Evolutionary conservation across 345 rosid species (phyloP), one percentile per base, ranked within the genome.

Genomic region (Eucalyptus pumila): DNA sequence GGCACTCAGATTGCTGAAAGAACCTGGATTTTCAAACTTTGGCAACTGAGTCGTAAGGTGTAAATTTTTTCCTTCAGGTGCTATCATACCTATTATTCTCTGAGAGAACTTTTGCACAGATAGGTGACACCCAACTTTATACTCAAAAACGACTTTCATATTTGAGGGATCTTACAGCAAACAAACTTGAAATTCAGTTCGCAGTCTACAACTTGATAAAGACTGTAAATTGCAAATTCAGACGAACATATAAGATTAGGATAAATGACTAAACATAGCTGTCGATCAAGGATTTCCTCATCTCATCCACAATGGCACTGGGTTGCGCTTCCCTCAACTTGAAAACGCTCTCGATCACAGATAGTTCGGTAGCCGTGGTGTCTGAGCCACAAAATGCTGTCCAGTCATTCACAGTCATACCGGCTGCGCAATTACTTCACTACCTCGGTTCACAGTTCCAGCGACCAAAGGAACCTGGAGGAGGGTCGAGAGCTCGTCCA

Each of bases 251-350:
- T 76, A 40, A 10, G 11, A 76, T 19, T 44, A 23, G 47, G 30
- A 76, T 34, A 60, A 17, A 54, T 50, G 42, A 50, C 62, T 87
- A 91, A 54, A 95, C 98, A 89, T 94, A 94, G 87, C 90, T 96
- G 90, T 96, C 99, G 65, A 98, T 96, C 90, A 98, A 90, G 1
- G 98, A 97, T 91, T 94, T 97, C 93, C 99, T 96, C 98, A 96
- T 96, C 93, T 98, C 98, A 23, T 95, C 96, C 2, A 96, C 96
- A 24, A 96, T 93, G 50, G 97, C 95, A 92, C 92, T 95, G 17
- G 98, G 98, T 89, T 95, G 98, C 47, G 98, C 96, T 92, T 96
- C 98, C 93, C 99, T 94, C 93, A 98, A 92, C 94, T 96, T 96
- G 96, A 97, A 96, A 85, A 96, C 98, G 14, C 94, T 96, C 92